Conservation (phyloP, 2,329 filamentous ascomycete genomes). For the Botryotinia calthae region DNA sequence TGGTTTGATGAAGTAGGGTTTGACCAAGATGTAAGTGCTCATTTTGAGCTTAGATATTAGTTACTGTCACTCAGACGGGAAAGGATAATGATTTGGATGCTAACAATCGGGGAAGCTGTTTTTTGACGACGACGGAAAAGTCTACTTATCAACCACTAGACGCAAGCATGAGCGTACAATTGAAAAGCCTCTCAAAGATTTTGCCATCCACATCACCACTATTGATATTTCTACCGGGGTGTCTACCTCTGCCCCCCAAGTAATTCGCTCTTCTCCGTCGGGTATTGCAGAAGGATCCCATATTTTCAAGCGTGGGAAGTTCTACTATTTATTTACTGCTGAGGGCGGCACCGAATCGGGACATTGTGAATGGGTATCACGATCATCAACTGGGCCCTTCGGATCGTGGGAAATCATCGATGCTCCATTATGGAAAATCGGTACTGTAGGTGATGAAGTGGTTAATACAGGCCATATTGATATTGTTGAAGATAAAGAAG, state of each 20-base stretch:
- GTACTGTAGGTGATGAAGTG: constrained; percentile 8
- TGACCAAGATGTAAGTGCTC: constrained; percentile 18
- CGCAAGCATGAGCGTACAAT: constrained; percentile 11
- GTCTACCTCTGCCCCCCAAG: constrained; percentile 24
- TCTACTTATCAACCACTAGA: constrained; percentile 40
- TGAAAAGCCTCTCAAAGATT: neutral
- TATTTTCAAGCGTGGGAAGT: constrained; percentile 50
- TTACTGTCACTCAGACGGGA: neutral
- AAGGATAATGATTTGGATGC: neutral
- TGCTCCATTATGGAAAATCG: constrained; percentile 7
- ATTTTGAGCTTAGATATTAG: neutral
- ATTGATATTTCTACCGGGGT: constrained; percentile 47
- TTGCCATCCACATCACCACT: constrained; percentile 41
- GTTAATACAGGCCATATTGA: constrained; percentile 55
- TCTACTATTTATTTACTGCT: constrained; percentile 53
- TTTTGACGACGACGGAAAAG: constrained; percentile 55
- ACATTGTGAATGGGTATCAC: constrained; percentile 39
- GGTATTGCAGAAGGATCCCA: constrained; percentile 58
- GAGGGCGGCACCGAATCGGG: constrained; percentile 52
- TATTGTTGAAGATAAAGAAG: constrained; percentile 50
- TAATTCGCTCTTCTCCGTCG: constrained; percentile 42
- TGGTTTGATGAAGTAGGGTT: constrained; percentile 21
- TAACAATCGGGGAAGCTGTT: constrained; percentile 36
- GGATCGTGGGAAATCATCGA: constrained; percentile 9
- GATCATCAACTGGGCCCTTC: neutral